Evolutionary conservation across 1,284 basidiomycete genomes (phyloP).

Genomic region (Moesziomyces parantarcticus): DNA sequence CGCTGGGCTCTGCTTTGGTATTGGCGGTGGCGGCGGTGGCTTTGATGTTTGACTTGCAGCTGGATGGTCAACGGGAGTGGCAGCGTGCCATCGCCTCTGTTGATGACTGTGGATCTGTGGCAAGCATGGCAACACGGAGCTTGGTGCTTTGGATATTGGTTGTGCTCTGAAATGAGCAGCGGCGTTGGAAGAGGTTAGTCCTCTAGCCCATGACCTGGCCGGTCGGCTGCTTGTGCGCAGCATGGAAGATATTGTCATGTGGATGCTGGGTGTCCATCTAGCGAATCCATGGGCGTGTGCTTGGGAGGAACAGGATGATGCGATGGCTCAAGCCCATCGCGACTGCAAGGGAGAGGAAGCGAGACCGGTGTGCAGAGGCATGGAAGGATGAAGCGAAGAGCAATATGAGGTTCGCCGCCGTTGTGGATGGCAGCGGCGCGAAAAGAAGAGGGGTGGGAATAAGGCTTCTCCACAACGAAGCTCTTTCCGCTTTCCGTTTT

Average conservation of each 20-base stretch:
- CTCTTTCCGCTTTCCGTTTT: no score
- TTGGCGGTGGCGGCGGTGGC: constrained; percentile 14
- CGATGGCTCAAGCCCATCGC: background rate
- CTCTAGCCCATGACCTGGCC: background rate
- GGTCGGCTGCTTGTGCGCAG: background rate
- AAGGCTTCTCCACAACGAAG: background rate
- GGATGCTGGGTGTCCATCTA: background rate
- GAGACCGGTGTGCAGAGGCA: background rate
- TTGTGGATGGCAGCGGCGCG: background rate
- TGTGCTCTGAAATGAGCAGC: background rate
- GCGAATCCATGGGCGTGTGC: background rate
- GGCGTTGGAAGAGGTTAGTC: background rate
- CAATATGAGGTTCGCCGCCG: no score
- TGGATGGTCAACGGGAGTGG: constrained; percentile 26
- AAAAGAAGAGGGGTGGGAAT: background rate
- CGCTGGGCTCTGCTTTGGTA: background rate
- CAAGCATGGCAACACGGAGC: background rate
- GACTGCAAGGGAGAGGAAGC: background rate
- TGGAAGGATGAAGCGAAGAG: background rate
- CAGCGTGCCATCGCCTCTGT: constrained; percentile 39
- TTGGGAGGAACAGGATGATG: background rate
- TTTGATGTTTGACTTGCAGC: background rate
- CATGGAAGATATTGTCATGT: background rate
- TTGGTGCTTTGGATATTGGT: background rate
- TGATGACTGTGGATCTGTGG: constrained; percentile 6